phyloP scores from a whole-genome alignment of 78 protist species.

The Corallochytrium limacisporum region DNA sequence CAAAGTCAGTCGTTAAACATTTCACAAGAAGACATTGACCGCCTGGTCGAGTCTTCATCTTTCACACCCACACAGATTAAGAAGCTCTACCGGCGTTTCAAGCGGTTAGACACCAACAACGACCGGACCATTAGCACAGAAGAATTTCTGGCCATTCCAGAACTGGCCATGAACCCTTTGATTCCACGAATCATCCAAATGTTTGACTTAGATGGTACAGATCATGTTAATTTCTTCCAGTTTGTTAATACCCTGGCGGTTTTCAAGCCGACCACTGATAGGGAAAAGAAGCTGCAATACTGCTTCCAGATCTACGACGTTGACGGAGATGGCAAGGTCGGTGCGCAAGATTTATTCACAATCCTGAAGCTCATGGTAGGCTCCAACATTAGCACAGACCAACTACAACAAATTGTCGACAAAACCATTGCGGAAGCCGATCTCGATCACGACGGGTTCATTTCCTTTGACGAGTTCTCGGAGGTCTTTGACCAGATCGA shows the following conservation, averaged over 20 bases:
- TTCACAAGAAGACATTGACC: too few species aligned
- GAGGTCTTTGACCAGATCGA: conserved; percentile 5
- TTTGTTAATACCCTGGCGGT: conserved; percentile 31
- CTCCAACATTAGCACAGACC: conserved; percentile 55
- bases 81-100: conserved; percentile 63
- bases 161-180: conserved; percentile 49
- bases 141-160: conserved; percentile 72
- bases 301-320: conserved; percentile 70
- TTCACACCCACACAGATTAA: conserved; percentile 32
- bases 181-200: conserved; percentile 20
- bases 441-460: conserved; percentile 55
- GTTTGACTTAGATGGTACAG: conserved; percentile 23
- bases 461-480: conserved; percentile 63
- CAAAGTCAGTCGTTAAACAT: too few species aligned
- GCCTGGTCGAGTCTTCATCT: too few species aligned
- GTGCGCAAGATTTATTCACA: conserved; percentile 47
- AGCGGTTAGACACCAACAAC: conserved; percentile 68
- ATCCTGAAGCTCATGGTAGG: conserved; percentile 84
- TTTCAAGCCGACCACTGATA: not conserved
- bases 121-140: conserved; percentile 59
- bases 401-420: conserved; percentile 62
- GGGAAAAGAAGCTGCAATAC: conserved; percentile 24
- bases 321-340: conserved; percentile 69
- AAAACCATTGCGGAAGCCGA: conserved; percentile 62
- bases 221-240: conserved; percentile 25